Conservation (phyloP, 257 asterid species). For the Solanum arcanum region DNA sequence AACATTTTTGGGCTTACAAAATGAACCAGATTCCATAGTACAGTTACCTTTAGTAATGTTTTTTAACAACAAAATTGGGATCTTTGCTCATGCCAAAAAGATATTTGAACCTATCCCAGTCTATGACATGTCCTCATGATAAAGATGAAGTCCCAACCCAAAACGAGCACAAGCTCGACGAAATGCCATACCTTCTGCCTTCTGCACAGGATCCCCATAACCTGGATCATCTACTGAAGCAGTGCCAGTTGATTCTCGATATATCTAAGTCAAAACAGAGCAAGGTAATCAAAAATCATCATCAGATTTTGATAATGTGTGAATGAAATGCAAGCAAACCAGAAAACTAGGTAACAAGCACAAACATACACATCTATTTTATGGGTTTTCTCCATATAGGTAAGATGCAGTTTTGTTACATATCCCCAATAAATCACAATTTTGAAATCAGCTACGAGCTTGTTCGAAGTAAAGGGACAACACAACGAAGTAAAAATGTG, state of each 20-base stretch:
- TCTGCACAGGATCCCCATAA: conserved; percentile 66
- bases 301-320: not conserved
- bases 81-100: not conserved
- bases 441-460: not conserved
- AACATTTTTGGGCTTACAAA: not conserved
- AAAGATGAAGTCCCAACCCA: conserved; percentile 88
- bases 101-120: not conserved
- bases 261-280: conserved; percentile 32
- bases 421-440: not conserved
- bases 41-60: not conserved
- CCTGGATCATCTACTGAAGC: conserved; percentile 48
- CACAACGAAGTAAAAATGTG: not conserved
- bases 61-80: not conserved
- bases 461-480: not conserved
- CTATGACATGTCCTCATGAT: conserved; percentile 67
- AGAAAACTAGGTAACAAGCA: not conserved
- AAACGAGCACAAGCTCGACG: conserved; percentile 92
- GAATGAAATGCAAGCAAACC: not conserved
- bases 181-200: conserved; percentile 94
- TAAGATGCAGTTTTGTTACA: not conserved
- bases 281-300: not conserved
- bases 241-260: conserved; percentile 78
- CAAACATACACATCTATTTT: not conserved
- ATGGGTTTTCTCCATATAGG: not conserved
- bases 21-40: not conserved